Base-by-base conservation (phyloP, 2,329 filamentous ascomycete genomes). In the Helminthosporium solani region DNA sequence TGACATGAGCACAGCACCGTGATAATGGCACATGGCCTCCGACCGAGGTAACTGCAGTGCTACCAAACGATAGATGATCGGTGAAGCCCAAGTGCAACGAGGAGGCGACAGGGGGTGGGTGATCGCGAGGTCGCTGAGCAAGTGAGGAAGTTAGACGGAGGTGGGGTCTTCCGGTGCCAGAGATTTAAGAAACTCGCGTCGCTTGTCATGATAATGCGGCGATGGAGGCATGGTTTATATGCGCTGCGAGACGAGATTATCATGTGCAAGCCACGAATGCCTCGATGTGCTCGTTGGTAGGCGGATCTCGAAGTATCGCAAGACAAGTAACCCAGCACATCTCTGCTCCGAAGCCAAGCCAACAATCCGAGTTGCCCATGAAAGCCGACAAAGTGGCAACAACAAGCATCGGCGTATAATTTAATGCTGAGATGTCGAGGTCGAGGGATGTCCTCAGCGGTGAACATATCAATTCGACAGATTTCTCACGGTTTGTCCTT, bases 1-100 rank as follows among this genome's bases (percentile, higher is more conserved):
- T 31, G 28, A 31, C 28, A 31, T 31, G 16, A 35, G 33, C 15
- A 35, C 8, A 15, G 33, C 7, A 19, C 33, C 33, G 19, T 35
- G 15, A 19, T 11, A 8, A 35, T 4, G 33, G 16, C 9, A 35
- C 5, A n/a, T 23, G 15, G 18, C 3, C 7, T n/a, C 35, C 35
- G 14, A 23, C 6, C 18, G 11, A 38, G 9, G n/a, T 15, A n/a
- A 18, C 7, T 35, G 33, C 33, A 12, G 12, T 31, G 28, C 14
- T 8, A 12, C 28, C 5, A 14, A 7, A 14, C 5, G 28, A 31
- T 19, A 16, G 21, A 31, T 11, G 16, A 28, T 30, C 40, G 31
- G 51, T 50, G 52, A 46, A 35, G 49, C 52, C 52, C 46, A 52
- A 54, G 48, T 54, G 31, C 44, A 34, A 54, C 52, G 49, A 36